Conservation (phyloP, 306 rosid species). For the Elaeagnus macrophylla region DNA sequence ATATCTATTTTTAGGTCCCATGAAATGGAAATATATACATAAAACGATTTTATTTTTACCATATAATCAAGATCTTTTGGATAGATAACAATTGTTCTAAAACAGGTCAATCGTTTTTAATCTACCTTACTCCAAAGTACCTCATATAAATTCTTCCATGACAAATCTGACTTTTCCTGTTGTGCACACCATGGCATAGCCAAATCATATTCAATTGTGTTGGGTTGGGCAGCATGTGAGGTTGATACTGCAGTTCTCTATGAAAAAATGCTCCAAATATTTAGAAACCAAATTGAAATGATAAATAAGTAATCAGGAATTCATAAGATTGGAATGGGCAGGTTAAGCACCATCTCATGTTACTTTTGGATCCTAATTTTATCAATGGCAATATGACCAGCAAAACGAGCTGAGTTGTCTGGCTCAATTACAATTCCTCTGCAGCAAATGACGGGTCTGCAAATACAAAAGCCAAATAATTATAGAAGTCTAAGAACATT, state of each 20-base stretch:
- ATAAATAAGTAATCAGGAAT: not conserved
- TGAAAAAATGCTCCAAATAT: conserved; percentile 3
- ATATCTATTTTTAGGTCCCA: no score
- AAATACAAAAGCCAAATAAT: conserved; percentile 6
- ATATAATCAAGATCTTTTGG: no score
- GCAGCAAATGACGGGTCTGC: conserved; percentile 16
- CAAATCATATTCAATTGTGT: conserved; percentile 39
- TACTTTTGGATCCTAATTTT: conserved; percentile 6
- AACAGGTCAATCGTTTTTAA: not conserved
- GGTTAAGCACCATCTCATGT: conserved; percentile 9
- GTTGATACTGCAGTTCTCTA: conserved; percentile 58
- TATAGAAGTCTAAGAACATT: no score
- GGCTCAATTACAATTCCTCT: conserved; percentile 6
- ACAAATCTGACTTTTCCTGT: conserved; percentile 27
- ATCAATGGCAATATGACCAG: conserved; percentile 14
- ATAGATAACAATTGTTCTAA: not conserved
- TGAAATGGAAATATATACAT: no score
- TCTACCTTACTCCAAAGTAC: conserved; percentile 14
- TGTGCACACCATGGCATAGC: conserved; percentile 34
- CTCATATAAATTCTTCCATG: conserved; percentile 35
- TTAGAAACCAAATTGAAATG: no score
- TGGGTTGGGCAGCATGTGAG: conserved; percentile 53
- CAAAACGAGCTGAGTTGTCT: conserved; percentile 5
- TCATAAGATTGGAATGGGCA: not conserved
- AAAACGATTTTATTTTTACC: no score